Conservation (phyloP, 371 early-diverging fungal species). For the Blakeslea trispora region DNA sequence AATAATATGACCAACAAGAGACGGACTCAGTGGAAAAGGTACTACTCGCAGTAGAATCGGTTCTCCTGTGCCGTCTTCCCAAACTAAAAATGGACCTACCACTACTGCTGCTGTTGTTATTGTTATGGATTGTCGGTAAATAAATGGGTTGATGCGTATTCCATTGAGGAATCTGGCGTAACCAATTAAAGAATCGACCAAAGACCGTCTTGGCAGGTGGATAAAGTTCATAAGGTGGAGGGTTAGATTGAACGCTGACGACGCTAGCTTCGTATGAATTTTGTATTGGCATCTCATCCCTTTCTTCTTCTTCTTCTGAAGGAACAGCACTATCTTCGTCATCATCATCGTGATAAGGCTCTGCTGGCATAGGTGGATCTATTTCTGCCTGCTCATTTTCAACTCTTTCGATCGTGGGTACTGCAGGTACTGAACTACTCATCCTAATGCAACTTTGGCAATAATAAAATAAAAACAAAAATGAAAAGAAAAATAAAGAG, state of each 20-base stretch:
- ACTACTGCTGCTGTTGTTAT: constrained; percentile 12
- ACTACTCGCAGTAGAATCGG: constrained; percentile 2
- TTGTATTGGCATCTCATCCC: constrained; percentile 5
- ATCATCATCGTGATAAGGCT: constrained; percentile 27
- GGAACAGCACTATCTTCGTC: constrained; percentile 16
- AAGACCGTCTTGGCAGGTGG: constrained; percentile 45
- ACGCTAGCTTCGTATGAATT: constrained; percentile 37
- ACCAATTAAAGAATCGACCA: constrained; percentile 47
- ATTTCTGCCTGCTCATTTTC: neutral
- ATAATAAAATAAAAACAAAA: no score
- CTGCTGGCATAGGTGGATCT: constrained; percentile 20
- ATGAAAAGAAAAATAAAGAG: no score
- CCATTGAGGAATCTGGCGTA: constrained; percentile 46
- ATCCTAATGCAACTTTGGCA: no score
- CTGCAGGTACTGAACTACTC: constrained; percentile 7
- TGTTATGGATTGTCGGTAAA: constrained; percentile 34
- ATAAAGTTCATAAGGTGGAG: constrained; percentile 53
- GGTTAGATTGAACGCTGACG: constrained; percentile 45
- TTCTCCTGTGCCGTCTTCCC: constrained; percentile 14
- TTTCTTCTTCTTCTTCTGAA: constrained; percentile 14
- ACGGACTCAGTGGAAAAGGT: constrained; percentile 25
- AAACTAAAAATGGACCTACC: constrained; percentile 20
- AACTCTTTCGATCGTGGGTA: neutral
- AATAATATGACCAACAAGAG: constrained; percentile 35
- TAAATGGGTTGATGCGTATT: constrained; percentile 48